Base-by-base conservation (phyloP, 441 rosid species). In the Croton laevigatus region DNA sequence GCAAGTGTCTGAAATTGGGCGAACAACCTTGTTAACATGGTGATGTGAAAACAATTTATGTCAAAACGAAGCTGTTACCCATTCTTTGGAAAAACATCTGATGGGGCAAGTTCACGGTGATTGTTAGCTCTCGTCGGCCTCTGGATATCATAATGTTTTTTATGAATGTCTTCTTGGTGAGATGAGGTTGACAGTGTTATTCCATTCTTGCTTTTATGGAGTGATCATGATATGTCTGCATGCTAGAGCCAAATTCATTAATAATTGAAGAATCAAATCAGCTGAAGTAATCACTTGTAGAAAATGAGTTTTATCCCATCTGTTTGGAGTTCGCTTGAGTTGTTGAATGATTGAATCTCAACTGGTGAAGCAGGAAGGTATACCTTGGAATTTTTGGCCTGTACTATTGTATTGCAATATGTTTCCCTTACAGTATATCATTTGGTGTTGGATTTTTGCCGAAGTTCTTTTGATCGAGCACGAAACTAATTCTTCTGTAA, bases 231-330 rank as follows among this genome's bases (percentile, higher is more conserved):
- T 19, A 23, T 70, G 40, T 46, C 38, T 3, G 1, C 59, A 9
- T 55, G 51, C 17, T 45, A 53, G 49, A 68, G 14, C 44, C 36
- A 34, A 32, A 74, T 36, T 23, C 46, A 19, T 13, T 27, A 27
- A 13, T 37, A 38, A 40, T 45, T 19, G 52, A 74, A 59, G 59
- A 62, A n/a, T n/a, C n/a, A n/a, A n/a, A n/a, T 68, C 16, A 11
- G 17, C 27, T 11, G 69, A 17, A 40, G 45, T 49, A 23, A 20
- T 51, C 45, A 51, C 38, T 53, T 6, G n/a, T 6, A 32, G 52
- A 54, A 14, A 37, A n/a, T 27, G 4, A 16, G 53, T 19, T 38
- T 65, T 23, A 52, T 32, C 48, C 10, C 27, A 20, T 8, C 59
- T 3, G 7, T 22, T 34, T 63, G 32, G 57, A 23, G 19, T 66